Evolutionary conservation across 2,329 filamentous ascomycete genomes (phyloP).

Genomic region (Juglanconis sp.): DNA sequence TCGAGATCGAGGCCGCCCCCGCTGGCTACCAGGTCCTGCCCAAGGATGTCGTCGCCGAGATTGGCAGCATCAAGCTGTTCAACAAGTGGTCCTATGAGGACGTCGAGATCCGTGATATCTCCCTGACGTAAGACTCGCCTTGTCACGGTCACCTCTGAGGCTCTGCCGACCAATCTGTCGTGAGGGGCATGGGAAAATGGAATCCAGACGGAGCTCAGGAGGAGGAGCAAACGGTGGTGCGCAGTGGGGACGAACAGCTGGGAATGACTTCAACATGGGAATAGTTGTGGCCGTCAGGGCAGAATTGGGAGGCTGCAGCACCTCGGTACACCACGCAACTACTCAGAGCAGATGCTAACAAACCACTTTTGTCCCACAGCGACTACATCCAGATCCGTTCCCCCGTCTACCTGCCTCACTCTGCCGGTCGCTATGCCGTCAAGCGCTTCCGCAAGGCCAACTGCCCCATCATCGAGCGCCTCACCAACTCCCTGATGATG

Average conservation of each 20-base stretch:
- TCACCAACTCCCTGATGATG: conserved; percentile 99
- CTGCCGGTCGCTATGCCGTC: conserved; percentile 94
- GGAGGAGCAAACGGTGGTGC: not conserved
- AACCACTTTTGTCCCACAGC: conserved; percentile 48
- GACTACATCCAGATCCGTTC: conserved; percentile 99
- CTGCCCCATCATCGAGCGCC: conserved; percentile 99
- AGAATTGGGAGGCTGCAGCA: conserved; percentile 3
- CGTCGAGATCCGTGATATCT: conserved; percentile 99
- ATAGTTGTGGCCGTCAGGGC: conserved; percentile 1
- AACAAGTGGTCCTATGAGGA: conserved; percentile 98
- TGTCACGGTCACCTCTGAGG: conserved; percentile 21
- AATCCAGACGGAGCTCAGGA: not conserved
- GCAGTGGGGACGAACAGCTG: not conserved
- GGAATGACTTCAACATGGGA: not conserved
- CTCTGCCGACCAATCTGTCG: conserved; percentile 26
- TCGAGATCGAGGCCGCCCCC: conserved; percentile 76
- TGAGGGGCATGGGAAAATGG: not conserved
- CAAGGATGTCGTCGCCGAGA: conserved; percentile 86
- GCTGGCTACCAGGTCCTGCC: conserved; percentile 77
- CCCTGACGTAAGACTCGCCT: conserved; percentile 80
- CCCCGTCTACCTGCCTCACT: conserved; percentile 98
- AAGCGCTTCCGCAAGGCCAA: conserved; percentile 99
- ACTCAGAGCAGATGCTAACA: conserved; percentile 31
- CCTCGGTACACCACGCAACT: not conserved
- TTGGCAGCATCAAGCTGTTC: conserved; percentile 93